Percentiles rank a stretch among this genome's conserved stretches.
Evolutionary conservation across 352 stramenopile genomes (phyloP).

Genomic region (Globisporangium megalacanthum): DNA sequence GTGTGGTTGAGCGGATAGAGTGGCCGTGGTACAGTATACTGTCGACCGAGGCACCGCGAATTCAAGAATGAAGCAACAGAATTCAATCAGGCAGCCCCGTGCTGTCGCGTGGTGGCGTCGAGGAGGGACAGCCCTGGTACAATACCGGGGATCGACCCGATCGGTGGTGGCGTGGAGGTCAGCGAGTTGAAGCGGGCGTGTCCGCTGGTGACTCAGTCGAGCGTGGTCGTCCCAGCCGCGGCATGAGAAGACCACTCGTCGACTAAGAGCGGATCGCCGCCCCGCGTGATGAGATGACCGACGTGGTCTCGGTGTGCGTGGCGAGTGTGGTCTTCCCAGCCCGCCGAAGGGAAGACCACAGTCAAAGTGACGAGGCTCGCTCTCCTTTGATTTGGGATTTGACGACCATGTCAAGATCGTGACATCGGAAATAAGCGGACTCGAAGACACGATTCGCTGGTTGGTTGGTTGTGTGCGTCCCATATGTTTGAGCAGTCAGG

Average conservation of each 20-base stretch:
- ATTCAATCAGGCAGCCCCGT: background rate
- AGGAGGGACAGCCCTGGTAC: too few species aligned
- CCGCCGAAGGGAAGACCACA: background rate
- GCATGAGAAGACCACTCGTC: too few species aligned
- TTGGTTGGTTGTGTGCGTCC: conserved; percentile 1
- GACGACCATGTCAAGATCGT: background rate
- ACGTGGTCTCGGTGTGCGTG: too few species aligned
- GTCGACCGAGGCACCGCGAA: background rate
- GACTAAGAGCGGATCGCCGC: background rate
- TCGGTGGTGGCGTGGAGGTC: background rate
- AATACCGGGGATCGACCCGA: background rate
- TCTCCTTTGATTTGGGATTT: background rate
- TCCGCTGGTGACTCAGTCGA: background rate
- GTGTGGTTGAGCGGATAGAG: background rate
- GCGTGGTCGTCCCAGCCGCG: background rate
- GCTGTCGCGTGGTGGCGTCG: background rate
- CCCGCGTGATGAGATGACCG: conserved; percentile 1
- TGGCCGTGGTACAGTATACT: background rate
- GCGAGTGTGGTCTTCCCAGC: background rate
- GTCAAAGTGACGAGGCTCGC: background rate
- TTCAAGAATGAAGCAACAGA: background rate
- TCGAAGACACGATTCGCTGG: background rate
- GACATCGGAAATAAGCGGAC: too few species aligned
- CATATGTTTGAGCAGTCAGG: too few species aligned
- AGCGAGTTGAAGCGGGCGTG: background rate